Conservation (phyloP, 306 rosid species). For the Casuarina equisetifolia region DNA sequence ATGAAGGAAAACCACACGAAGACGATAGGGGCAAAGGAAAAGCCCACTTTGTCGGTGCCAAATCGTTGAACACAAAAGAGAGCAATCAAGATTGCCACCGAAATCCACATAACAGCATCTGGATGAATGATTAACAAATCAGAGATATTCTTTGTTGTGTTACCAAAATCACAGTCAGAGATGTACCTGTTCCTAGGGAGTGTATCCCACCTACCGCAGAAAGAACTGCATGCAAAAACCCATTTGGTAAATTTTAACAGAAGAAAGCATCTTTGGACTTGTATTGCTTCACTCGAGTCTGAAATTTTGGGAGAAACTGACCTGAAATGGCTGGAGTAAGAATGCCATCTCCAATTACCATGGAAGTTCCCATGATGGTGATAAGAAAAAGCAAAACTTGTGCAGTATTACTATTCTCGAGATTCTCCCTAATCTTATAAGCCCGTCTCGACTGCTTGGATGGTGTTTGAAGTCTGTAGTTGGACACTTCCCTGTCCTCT, state of each 20-base stretch:
- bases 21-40: constrained; percentile 53
- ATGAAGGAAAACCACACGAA: constrained; percentile 55
- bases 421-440: constrained; percentile 37
- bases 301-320: background rate
- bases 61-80: constrained; percentile 49
- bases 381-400: constrained; percentile 42
- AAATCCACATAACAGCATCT: constrained; percentile 56
- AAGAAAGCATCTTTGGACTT: no score
- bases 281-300: no score
- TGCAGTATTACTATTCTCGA: constrained; percentile 44
- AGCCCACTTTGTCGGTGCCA: constrained; percentile 70
- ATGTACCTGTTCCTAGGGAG: constrained; percentile 58
- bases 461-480: constrained; percentile 46
- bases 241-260: background rate
- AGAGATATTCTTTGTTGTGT: background rate
- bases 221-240: constrained; percentile 43
- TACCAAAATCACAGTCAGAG: no score
- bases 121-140: constrained; percentile 2
- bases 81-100: constrained; percentile 43
- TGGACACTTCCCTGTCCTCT: constrained; percentile 65
- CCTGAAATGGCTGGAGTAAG: constrained; percentile 88
- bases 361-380: constrained; percentile 65
- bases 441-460: constrained; percentile 45
- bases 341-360: constrained; percentile 86
- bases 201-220: constrained; percentile 81